Evolutionary conservation across 805 yeast genomes (phyloP).

Genomic region (Saccharomyces jurei): DNA sequence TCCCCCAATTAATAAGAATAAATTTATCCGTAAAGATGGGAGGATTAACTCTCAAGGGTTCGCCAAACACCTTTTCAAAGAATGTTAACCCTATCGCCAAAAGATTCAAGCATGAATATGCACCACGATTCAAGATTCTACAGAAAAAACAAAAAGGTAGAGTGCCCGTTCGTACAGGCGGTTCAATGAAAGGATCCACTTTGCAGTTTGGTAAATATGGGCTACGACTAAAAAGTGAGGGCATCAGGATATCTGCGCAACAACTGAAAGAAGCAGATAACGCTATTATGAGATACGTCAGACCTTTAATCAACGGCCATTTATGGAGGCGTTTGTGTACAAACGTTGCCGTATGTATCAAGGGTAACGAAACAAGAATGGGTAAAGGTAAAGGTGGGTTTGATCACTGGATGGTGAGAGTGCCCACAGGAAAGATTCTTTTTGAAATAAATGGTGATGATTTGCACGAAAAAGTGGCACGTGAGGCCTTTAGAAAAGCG

Average conservation of each 20-base stretch:
- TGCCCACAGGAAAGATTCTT: slow-evolving; percentile 88
- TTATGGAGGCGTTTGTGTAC: slow-evolving; percentile 76
- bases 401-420: slow-evolving; percentile 94
- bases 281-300: slow-evolving; percentile 72
- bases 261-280: slow-evolving; percentile 89
- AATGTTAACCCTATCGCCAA: background rate
- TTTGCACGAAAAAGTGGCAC: slow-evolving; percentile 82
- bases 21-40: background rate
- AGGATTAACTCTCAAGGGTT: background rate
- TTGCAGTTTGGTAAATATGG: slow-evolving; percentile 79
- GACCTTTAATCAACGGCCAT: slow-evolving; percentile 56
- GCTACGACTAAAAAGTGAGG: slow-evolving; percentile 80
- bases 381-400: slow-evolving; percentile 99
- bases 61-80: background rate
- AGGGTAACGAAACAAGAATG: slow-evolving; percentile 99
- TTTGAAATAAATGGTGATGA: slow-evolving; percentile 72
- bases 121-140: slow-evolving; percentile 59
- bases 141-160: slow-evolving; percentile 79
- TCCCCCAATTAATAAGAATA: background rate
- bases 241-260: slow-evolving; percentile 74
- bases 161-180: slow-evolving; percentile 90
- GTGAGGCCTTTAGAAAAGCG: slow-evolving; percentile 84
- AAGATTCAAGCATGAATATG: slow-evolving; percentile 58
- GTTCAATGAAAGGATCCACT: slow-evolving; percentile 81
- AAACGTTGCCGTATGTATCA: slow-evolving; percentile 83